These are phyloP conservation scores for Wickerhamiella cacticola DNA, from an alignment of 805 yeast genomes.

Conservation along the genomic window DNA sequence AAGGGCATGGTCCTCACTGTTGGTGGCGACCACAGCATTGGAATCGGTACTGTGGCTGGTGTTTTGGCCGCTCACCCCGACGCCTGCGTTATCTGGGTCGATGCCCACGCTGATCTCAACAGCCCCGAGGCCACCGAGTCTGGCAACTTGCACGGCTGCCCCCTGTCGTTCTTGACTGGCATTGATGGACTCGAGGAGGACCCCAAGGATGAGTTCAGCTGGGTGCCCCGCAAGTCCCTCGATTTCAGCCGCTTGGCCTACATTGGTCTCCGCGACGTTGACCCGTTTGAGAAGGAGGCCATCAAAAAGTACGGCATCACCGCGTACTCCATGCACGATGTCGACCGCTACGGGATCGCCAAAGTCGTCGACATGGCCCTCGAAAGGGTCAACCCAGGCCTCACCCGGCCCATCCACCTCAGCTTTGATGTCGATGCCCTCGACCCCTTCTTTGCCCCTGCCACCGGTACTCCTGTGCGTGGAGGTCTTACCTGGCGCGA, in stretches of 20 bases:
- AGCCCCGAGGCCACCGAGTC: slow-evolving; percentile 71
- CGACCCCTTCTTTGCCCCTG: slow-evolving; percentile 88
- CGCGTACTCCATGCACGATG: slow-evolving; percentile 91
- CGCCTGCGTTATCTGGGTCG: slow-evolving; percentile 88
- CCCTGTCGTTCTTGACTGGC: slow-evolving; percentile 83
- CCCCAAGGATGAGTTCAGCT: slow-evolving; percentile 57
- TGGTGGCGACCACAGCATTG: slow-evolving; percentile 97
- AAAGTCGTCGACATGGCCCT: slow-evolving; percentile 87
- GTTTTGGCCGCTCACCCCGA: slow-evolving; percentile 69
- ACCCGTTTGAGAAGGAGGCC: slow-evolving; percentile 67
- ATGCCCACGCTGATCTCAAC: slow-evolving; percentile 96
- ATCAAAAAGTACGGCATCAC: slow-evolving; percentile 59
- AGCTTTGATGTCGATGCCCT: slow-evolving; percentile 95
- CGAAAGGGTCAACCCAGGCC: slow-evolving; percentile 59
- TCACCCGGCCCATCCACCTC: slow-evolving; percentile 67
- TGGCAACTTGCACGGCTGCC: slow-evolving; percentile 95
- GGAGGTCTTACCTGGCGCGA: slow-evolving; percentile 93
- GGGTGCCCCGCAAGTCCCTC: slow-evolving; percentile 60
- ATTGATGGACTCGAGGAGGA: slow-evolving; percentile 50
- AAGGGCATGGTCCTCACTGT: slow-evolving; percentile 62
- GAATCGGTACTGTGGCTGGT: slow-evolving; percentile 84
- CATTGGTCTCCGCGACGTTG: slow-evolving; percentile 91
- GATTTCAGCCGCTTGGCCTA: slow-evolving; percentile 67
- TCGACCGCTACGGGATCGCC: slow-evolving; percentile 87
- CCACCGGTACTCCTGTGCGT: slow-evolving; percentile 95